A percentile compares a stretch with the other conserved stretches of the same genome.
Conservation (phyloP, 176 grass and related monocot species). For the Paspalum vaginatum region DNA sequence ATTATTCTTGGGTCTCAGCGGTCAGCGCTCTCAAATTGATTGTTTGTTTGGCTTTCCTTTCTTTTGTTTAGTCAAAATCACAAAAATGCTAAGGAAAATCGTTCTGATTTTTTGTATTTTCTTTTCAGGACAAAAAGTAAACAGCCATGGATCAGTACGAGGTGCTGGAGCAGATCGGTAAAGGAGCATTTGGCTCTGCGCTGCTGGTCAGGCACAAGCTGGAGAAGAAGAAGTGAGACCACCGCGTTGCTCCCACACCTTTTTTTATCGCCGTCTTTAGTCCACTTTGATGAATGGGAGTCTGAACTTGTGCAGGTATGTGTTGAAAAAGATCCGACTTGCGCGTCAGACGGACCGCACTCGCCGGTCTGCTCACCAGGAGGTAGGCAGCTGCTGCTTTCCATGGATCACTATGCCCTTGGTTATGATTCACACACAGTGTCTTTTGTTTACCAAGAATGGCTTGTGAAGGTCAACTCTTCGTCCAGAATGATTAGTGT, state of each 20-base stretch:
- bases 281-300: constrained; percentile 25
- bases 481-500: constrained; percentile 34
- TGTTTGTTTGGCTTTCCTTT: neutral
- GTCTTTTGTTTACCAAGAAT: constrained; percentile 27
- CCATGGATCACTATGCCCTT: constrained; percentile 21
- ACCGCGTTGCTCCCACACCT: constrained; percentile 9
- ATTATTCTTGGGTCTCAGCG: neutral
- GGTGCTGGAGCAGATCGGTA: constrained; percentile 90
- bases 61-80: neutral
- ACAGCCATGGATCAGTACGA: constrained; percentile 79
- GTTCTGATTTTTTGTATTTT: neutral
- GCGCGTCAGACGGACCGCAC: constrained; percentile 77
- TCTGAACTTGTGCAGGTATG: constrained; percentile 64
- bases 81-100: neutral
- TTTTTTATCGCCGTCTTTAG: constrained; percentile 17
- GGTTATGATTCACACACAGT: constrained; percentile 32
- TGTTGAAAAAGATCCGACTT: constrained; percentile 89
- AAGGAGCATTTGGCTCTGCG: constrained; percentile 87
- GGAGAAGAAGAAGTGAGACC: constrained; percentile 82
- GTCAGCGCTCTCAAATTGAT: neutral
- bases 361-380: constrained; percentile 82
- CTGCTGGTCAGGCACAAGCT: constrained; percentile 84
- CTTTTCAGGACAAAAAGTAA: neutral
- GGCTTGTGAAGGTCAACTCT: constrained; percentile 21
- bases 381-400: constrained; percentile 56